Conservation (phyloP, 208 protist genomes). For the Trypanosoma avium region DNA sequence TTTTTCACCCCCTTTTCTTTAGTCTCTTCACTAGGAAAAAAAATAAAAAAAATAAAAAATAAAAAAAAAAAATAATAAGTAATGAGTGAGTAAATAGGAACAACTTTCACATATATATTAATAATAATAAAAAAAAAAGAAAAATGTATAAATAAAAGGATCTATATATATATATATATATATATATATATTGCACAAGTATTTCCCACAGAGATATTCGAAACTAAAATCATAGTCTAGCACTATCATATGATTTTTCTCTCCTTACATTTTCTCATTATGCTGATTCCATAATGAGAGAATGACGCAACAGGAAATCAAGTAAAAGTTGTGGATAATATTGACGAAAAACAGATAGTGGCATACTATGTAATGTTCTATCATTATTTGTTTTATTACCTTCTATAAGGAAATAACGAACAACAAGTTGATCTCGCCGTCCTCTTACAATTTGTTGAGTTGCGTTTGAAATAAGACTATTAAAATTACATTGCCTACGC, state of each 20-base stretch:
- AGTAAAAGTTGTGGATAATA: slow-evolving; percentile 76
- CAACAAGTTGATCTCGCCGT: slow-evolving; percentile 58
- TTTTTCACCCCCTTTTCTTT: slow-evolving; percentile 8
- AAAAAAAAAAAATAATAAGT: slow-evolving; percentile 15
- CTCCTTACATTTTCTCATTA: not conserved
- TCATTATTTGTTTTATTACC: not conserved
- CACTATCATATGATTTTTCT: not conserved
- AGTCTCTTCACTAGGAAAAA: not conserved
- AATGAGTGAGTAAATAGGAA: not conserved
- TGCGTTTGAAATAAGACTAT: slow-evolving; percentile 12
- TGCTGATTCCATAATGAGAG: slow-evolving; percentile 49
- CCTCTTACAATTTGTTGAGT: slow-evolving; percentile 38
- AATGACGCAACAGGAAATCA: slow-evolving; percentile 67
- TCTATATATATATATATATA: too few relatives aligned
- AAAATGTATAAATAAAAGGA: too few relatives aligned
- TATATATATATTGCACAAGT: too few relatives aligned
- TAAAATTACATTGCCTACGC: slow-evolving; percentile 25
- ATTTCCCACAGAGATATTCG: too few relatives aligned
- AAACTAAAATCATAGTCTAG: not conserved
- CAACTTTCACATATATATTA: not conserved
- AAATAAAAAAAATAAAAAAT: slow-evolving; percentile 24
- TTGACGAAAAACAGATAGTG: slow-evolving; percentile 72
- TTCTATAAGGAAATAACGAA: slow-evolving; percentile 47
- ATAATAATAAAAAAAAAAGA: too few relatives aligned
- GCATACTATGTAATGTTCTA: slow-evolving; percentile 44